A percentile compares a stretch with the other conserved stretches of the same genome.
Conservation (phyloP, 768 basidiomycete genomes). For the Suillus subluteus region DNA sequence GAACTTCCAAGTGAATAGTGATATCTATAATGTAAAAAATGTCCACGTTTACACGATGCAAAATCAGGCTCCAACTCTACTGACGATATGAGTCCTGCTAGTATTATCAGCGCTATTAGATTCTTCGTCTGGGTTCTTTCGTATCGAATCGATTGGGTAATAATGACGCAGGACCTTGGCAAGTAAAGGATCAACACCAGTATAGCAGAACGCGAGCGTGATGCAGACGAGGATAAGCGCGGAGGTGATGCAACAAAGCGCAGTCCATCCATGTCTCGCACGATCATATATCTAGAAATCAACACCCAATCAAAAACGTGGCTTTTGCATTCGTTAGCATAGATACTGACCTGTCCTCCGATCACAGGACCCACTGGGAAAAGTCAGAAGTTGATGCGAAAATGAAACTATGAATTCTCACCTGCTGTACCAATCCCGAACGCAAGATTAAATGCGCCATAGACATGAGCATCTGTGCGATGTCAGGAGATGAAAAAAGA, state of each 20-base stretch:
- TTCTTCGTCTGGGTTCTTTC: slow-evolving; percentile 5
- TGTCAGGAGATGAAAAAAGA: slow-evolving; percentile 5
- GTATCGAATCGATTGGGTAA: slow-evolving; percentile 7
- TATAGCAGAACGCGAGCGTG: slow-evolving; percentile 46
- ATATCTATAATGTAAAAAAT: background rate
- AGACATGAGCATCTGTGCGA: slow-evolving; percentile 67
- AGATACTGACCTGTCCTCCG: slow-evolving; percentile 59
- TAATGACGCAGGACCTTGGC: slow-evolving; percentile 28
- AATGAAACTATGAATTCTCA: slow-evolving; percentile 34
- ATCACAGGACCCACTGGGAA: slow-evolving; percentile 67
- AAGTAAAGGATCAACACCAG: slow-evolving; percentile 51
- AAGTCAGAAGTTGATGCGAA: slow-evolving; percentile 11
- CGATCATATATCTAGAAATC: slow-evolving; percentile 59
- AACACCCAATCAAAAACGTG: slow-evolving; percentile 12
- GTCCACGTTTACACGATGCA: background rate
- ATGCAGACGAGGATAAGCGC: slow-evolving; percentile 44
- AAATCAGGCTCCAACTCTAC: background rate
- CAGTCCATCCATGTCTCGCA: slow-evolving; percentile 59
- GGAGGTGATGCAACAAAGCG: slow-evolving; percentile 52
- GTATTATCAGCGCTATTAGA: background rate
- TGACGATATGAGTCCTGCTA: background rate
- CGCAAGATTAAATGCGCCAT: slow-evolving; percentile 73
- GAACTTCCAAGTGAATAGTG: slow-evolving; percentile 12
- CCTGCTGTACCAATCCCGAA: slow-evolving; percentile 67
- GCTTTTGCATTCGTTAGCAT: background rate